Percentiles rank a stretch among this genome's conserved stretches.
Evolutionary conservation across 1,139 yeast genomes (phyloP).

Genomic region (Hansenula lynferdii): DNA sequence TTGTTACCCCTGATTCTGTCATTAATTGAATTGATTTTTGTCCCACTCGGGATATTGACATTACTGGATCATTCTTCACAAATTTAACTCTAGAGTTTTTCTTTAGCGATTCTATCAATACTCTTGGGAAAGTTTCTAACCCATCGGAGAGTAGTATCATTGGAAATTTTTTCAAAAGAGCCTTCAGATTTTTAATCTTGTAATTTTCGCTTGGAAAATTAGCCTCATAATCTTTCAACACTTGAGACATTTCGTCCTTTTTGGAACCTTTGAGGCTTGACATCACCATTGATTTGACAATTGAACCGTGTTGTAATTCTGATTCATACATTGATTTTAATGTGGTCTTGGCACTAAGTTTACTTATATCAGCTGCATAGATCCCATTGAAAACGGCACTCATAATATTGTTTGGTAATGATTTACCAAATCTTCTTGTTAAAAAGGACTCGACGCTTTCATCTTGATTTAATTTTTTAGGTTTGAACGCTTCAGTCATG

Average conservation of each 20-base stretch:
- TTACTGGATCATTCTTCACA: constrained; percentile 22
- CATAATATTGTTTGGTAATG: constrained; percentile 55
- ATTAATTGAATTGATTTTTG: constrained; percentile 13
- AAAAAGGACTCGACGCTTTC: constrained; percentile 71
- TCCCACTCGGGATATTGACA: constrained; percentile 5
- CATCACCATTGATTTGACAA: constrained; percentile 35
- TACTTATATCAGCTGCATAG: constrained; percentile 77
- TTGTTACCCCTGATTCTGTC: constrained; percentile 12
- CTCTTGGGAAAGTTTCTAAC: constrained; percentile 44
- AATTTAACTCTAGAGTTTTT: constrained; percentile 38
- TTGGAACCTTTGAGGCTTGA: constrained; percentile 9
- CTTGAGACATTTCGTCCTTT: constrained; percentile 14
- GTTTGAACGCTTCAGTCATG: constrained; percentile 31
- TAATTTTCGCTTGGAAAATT: constrained; percentile 30
- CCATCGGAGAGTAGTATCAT: constrained; percentile 52
- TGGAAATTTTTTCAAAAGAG: constrained; percentile 40
- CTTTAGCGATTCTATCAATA: constrained; percentile 33
- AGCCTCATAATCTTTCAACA: constrained; percentile 29
- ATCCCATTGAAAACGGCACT: constrained; percentile 89
- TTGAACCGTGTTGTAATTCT: constrained; percentile 60
- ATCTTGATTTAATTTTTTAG: constrained; percentile 35
- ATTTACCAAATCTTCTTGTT: constrained; percentile 61
- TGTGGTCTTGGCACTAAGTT: constrained; percentile 61
- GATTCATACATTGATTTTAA: constrained; percentile 46
- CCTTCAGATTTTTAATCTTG: constrained; percentile 32